Evolutionary conservation across 371 early-diverging fungal species (phyloP).

Genomic region (Mucor plumbeus): DNA sequence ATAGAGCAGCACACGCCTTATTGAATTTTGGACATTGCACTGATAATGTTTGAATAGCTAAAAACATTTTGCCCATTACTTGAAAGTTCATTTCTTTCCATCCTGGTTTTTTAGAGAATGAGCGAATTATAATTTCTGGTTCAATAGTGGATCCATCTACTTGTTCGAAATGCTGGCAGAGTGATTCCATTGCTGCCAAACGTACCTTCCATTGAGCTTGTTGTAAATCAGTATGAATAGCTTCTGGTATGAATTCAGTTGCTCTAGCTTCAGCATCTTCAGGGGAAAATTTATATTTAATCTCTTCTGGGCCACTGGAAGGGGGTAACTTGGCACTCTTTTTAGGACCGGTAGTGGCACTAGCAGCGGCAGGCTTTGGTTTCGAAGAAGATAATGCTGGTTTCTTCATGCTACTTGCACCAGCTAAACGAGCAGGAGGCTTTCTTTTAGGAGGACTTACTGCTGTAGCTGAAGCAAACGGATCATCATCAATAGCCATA

Average conservation of each 20-base stretch:
- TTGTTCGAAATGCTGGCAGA: conserved; percentile 65
- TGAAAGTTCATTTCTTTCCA: conserved; percentile 98
- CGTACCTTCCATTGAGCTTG: conserved; percentile 89
- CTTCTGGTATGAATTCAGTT: conserved; percentile 66
- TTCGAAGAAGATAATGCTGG: conserved; percentile 48
- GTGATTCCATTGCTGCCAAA: conserved; percentile 82
- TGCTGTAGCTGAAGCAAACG: conserved; percentile 36
- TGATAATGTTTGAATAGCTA: conserved; percentile 71
- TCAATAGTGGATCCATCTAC: conserved; percentile 60
- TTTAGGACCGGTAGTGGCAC: conserved; percentile 42
- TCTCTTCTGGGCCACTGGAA: conserved; percentile 63
- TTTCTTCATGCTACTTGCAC: conserved; percentile 59
- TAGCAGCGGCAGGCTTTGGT: conserved; percentile 53
- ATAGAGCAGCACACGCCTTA: conserved; percentile 78
- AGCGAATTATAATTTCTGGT: conserved; percentile 84
- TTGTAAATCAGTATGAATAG: conserved; percentile 63
- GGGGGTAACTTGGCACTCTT: conserved; percentile 58
- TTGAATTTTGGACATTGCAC: conserved; percentile 65
- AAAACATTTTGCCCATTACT: conserved; percentile 71
- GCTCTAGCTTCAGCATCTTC: conserved; percentile 73
- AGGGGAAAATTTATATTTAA: conserved; percentile 67
- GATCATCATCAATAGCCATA: conserved; percentile 32
- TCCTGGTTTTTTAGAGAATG: conserved; percentile 83
- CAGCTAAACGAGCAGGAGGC: conserved; percentile 55
- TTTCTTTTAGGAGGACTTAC: conserved; percentile 67